A percentile compares a stretch with the other conserved stretches of the same genome.
Evolutionary conservation across 2,329 filamentous ascomycete species (phyloP).

Genomic region (Aspergillaceae sp.): DNA sequence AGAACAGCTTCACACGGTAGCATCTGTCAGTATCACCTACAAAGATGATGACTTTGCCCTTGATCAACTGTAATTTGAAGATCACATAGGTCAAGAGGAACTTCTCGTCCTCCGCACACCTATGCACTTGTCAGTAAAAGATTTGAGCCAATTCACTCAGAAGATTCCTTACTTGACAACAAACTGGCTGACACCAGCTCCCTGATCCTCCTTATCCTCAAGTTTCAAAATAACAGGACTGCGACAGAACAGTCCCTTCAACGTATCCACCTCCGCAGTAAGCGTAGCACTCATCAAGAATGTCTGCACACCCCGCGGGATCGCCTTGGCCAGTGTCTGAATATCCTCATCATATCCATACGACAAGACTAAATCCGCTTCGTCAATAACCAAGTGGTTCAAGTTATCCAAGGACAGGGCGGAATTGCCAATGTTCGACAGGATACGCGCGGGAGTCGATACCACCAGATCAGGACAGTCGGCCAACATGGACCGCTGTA

Average conservation of each 20-base stretch:
- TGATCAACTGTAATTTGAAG: constrained; percentile 88
- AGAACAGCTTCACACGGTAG: constrained; percentile 86
- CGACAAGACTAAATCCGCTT: constrained; percentile 85
- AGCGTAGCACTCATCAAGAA: constrained; percentile 91
- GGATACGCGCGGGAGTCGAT: constrained; percentile 78
- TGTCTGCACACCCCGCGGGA: constrained; percentile 81
- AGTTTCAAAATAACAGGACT: constrained; percentile 73
- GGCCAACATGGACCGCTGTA: constrained; percentile 76
- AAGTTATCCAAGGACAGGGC: constrained; percentile 63
- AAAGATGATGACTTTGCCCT: constrained; percentile 80
- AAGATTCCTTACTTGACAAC: constrained; percentile 57
- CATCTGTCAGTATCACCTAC: constrained; percentile 81
- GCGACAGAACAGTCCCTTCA: constrained; percentile 78
- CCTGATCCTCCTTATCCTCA: constrained; percentile 70
- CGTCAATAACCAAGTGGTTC: constrained; percentile 76
- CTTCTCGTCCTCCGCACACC: constrained; percentile 93
- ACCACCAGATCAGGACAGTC: constrained; percentile 84
- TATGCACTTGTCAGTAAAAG: constrained; percentile 18
- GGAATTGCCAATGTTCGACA: constrained; percentile 64
- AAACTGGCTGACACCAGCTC: constrained; percentile 73
- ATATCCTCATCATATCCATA: constrained; percentile 93
- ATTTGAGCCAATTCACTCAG: constrained; percentile 5
- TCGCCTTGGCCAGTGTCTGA: constrained; percentile 63
- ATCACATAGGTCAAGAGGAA: constrained; percentile 89
- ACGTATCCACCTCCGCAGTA: constrained; percentile 72